Percentiles rank a stretch among this genome's conserved stretches.
Evolutionary conservation across 2,329 filamentous ascomycete species (phyloP).

Genomic region (Lizonia empirigonia): DNA sequence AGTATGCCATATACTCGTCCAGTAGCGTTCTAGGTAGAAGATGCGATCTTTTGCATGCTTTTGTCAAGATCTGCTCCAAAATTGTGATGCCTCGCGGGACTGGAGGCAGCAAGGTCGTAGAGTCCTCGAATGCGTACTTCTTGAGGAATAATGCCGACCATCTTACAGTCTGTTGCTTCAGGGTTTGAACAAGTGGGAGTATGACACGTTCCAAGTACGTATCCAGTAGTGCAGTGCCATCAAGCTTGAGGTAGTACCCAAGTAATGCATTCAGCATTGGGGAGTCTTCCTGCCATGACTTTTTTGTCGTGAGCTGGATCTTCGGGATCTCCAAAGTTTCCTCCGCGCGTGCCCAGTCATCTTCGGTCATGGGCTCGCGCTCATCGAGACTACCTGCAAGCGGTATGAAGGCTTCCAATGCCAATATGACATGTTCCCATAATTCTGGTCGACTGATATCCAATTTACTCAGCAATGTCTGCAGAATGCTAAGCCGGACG

Average conservation of each 20-base stretch:
- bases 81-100: constrained; percentile 19
- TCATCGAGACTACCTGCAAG: constrained; percentile 47
- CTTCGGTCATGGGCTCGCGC: constrained; percentile 32
- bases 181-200: constrained; percentile 18
- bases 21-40: constrained; percentile 28
- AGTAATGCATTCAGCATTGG: constrained; percentile 18
- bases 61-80: constrained; percentile 8
- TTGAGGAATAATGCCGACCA: constrained; percentile 35
- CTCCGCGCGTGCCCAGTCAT: constrained; percentile 41
- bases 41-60: not conserved
- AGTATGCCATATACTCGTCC: constrained; percentile 29
- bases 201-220: constrained; percentile 28
- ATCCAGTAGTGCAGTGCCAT: not conserved
- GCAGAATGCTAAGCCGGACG: constrained; percentile 42
- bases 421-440: constrained; percentile 24
- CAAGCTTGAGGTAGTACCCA: not conserved
- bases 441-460: not conserved
- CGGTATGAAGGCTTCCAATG: constrained; percentile 40
- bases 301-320: not conserved
- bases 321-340: constrained; percentile 17
- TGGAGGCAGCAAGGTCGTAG: constrained; percentile 14
- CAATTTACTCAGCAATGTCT: constrained; percentile 43
- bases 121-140: constrained; percentile 19
- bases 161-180: constrained; percentile 26
- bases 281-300: not conserved